Conservation (phyloP, 805 yeast genomes). For the Yarrowia divulgata region DNA sequence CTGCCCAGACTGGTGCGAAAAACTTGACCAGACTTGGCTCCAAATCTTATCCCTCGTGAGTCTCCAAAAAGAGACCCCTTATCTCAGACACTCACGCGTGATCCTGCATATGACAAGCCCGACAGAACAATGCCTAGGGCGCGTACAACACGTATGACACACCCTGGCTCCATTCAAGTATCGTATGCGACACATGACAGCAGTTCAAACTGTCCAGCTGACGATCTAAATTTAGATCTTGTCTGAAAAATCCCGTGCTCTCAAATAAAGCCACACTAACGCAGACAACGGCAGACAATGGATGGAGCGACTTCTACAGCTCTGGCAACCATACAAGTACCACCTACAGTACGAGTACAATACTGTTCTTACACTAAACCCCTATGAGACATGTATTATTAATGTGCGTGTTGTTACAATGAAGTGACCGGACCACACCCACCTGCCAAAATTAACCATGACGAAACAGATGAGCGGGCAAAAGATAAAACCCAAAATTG, state of each 20-base stretch:
- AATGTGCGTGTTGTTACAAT: conserved; percentile 27
- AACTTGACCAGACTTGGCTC: no score
- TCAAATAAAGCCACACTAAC: conserved; percentile 5
- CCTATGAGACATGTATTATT: conserved; percentile 37
- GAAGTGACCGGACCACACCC: conserved; percentile 34
- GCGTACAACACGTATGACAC: background rate
- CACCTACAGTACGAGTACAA: background rate
- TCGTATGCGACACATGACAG: no score
- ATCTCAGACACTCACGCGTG: background rate
- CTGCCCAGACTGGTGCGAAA: no score
- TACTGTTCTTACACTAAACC: background rate
- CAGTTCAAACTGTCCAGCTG: no score
- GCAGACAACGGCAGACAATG: no score
- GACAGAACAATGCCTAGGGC: background rate
- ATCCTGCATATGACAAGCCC: background rate
- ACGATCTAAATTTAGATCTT: no score
- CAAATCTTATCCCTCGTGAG: background rate
- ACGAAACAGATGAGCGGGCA: conserved; percentile 17
- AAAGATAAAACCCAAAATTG: conserved; percentile 1
- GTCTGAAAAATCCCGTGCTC: no score
- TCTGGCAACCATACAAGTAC: no score
- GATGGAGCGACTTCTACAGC: no score
- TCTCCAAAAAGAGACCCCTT: background rate
- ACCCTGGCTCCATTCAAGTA: background rate
- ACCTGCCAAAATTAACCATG: conserved; percentile 33